Conservation (phyloP, 148 eudicot species). For the Tetragonia tetragonoides region DNA sequence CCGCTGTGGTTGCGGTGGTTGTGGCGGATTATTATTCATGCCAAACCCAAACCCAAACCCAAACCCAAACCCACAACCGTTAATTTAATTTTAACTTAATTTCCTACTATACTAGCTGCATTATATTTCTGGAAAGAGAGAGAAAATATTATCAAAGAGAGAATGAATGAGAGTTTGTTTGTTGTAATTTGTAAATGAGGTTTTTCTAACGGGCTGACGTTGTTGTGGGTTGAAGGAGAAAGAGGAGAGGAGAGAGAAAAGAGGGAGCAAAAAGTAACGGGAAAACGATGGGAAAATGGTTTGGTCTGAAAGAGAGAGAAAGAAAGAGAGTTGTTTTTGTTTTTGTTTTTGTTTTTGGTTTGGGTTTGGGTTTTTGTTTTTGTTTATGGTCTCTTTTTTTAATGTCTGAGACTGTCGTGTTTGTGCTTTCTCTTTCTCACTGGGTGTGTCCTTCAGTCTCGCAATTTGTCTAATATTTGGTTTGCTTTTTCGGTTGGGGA, state of each 20-base stretch:
- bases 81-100: conserved; percentile 12
- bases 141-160: neutral
- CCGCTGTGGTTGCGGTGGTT: conserved; percentile 58
- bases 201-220: neutral
- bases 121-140: neutral
- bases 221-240: neutral
- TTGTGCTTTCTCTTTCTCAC: neutral
- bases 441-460: conserved; percentile 1
- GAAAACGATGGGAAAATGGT: conserved; percentile 20
- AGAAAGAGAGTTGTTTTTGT: neutral
- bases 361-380: conserved; percentile 9
- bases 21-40: conserved; percentile 66
- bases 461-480: conserved; percentile 19
- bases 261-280: conserved; percentile 16
- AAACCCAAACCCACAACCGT: neutral
- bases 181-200: neutral
- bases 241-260: conserved; percentile 23
- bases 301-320: conserved; percentile 3
- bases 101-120: conserved; percentile 17
- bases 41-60: conserved; percentile 17
- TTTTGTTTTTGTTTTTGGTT: conserved; percentile 2
- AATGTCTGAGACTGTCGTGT: neutral
- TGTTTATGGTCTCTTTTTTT: neutral
- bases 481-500: conserved; percentile 36
- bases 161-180: neutral